Evolutionary conservation across 306 rosid species (phyloP), one percentile per base, ranked within the genome.

Genomic region (Canavalia gladiata): DNA sequence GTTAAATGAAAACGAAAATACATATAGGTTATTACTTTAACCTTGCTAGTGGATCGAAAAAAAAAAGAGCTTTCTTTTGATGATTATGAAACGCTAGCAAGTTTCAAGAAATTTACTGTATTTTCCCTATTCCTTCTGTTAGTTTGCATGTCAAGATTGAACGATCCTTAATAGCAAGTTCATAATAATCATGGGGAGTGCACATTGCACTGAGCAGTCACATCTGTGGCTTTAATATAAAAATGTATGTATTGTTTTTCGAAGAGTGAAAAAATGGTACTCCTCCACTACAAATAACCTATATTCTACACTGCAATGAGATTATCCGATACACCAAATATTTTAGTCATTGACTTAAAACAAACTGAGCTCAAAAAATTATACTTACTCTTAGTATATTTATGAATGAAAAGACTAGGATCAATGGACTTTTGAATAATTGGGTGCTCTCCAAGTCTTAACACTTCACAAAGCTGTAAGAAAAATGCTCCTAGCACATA

Each of bases 381-480:
- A 83, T 45, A 80, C 95, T 87, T 85, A 94, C 98, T 84, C 64
- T 80, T 87, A 10, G 97, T 86, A 83, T 82, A 94, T 78, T 85
- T 90, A 55, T 82, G 78, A 18, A 94, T 90, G 73, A 88, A 94
- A 52, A 92, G 94, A 72, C 94, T 86, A 33, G 98, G 98, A 89
- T 94, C 98, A 77, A 94, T 85, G 39, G 92, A 94, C 76, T 87
- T 91, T 72, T 87, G 88, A 83, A 90, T 86, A 63, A 90, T 87
- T 43, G 91, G 90, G 68, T 89, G 97, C 87, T 94, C 89, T 35
- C 72, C 87, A 45, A 90, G 92, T 78, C 90, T 90, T 72, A 91
- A 77, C 45, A 89, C 84, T 89, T 88, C 78, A 82, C 95, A 94
- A 50, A 91, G 98, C 88, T 94, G 97, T 88, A 94, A 84, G 86